phyloP scores from a whole-genome alignment of 106 monocot species.

The Iris macrosiphon region DNA sequence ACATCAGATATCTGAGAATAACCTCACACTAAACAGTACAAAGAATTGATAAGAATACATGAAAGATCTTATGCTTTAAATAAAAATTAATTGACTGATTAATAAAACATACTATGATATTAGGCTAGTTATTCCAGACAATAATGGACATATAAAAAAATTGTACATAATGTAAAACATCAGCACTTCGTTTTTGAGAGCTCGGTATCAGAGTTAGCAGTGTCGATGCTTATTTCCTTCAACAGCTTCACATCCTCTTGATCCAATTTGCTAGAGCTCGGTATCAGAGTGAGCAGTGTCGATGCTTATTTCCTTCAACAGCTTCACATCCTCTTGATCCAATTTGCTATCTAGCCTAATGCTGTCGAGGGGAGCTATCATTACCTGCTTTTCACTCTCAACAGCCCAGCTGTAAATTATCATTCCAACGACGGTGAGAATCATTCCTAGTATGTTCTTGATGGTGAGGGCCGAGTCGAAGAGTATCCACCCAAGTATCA shows the following conservation, averaged over 20 bases:
- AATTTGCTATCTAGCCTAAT: slow-evolving; percentile 10
- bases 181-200: slow-evolving; percentile 31
- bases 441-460: slow-evolving; percentile 38
- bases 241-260: slow-evolving; percentile 30
- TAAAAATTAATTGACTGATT: too few relatives aligned
- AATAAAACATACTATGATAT: too few relatives aligned
- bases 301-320: slow-evolving; percentile 27
- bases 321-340: slow-evolving; percentile 19
- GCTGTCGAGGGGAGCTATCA: neutral
- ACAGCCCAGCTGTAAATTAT: slow-evolving; percentile 55
- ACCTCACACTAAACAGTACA: too few relatives aligned
- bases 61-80: too few relatives aligned
- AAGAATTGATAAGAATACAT: too few relatives aligned
- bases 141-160: too few relatives aligned
- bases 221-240: slow-evolving; percentile 22
- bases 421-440: slow-evolving; percentile 37
- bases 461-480: slow-evolving; percentile 46
- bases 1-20: too few relatives aligned
- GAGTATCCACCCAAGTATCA: slow-evolving; percentile 34
- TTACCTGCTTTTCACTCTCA: slow-evolving; percentile 31
- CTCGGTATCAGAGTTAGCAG: slow-evolving; percentile 22
- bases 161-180: too few relatives aligned
- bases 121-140: too few relatives aligned
- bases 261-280: slow-evolving; percentile 20
- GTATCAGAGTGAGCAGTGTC: slow-evolving; percentile 13